Evolutionary conservation across 139 green algal species (phyloP).

Genomic region (Ulvella scutata): DNA sequence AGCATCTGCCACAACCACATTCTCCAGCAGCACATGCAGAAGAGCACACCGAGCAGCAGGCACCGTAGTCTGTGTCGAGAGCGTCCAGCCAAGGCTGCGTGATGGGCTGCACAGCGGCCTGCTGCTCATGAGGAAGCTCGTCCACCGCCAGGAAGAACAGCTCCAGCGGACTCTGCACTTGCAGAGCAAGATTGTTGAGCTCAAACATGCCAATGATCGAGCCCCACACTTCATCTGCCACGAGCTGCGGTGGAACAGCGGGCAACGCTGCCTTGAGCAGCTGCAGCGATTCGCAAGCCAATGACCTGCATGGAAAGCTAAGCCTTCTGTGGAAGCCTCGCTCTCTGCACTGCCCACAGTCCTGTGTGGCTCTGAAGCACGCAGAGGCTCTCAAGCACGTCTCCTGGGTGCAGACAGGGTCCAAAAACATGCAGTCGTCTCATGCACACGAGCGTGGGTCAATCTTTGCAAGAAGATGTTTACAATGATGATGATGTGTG

Average conservation of each 20-base stretch:
- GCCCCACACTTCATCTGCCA: slow-evolving; percentile 47
- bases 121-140: slow-evolving; percentile 9
- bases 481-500: no score
- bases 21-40: no score
- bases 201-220: slow-evolving; percentile 90
- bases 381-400: no score
- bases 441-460: no score
- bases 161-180: slow-evolving; percentile 43
- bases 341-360: no score
- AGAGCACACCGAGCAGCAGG: slow-evolving; percentile 25
- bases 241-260: slow-evolving; percentile 3
- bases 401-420: no score
- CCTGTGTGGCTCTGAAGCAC: no score
- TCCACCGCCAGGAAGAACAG: slow-evolving; percentile 39
- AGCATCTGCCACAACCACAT: no score
- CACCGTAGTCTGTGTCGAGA: slow-evolving; percentile 41
- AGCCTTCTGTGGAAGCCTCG: no score
- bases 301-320: slow-evolving; percentile 15
- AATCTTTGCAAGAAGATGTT: no score
- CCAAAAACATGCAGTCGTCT: no score
- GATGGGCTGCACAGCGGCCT: slow-evolving; percentile 9
- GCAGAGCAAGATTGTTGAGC: slow-evolving; percentile 81
- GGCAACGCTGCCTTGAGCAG: slow-evolving; percentile 40
- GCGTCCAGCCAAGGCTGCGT: slow-evolving; percentile 47
- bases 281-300: slow-evolving; percentile 55